phyloP scores from a whole-genome alignment of 306 rosid genomes.

The Malus sieversii region DNA sequence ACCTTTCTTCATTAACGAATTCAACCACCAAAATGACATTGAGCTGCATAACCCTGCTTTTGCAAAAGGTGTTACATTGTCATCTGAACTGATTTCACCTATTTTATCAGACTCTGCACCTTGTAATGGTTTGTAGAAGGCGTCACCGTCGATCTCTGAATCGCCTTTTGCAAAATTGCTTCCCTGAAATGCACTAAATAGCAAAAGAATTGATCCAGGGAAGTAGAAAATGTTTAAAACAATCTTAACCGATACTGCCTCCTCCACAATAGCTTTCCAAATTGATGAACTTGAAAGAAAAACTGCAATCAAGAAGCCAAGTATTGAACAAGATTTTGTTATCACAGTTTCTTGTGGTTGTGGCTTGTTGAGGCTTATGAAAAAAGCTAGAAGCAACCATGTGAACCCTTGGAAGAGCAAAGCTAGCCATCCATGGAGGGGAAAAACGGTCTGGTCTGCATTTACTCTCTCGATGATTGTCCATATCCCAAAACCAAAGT shows the following conservation, averaged over 20 bases:
- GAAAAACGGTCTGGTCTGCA: neutral
- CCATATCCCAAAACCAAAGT: constrained; percentile 23
- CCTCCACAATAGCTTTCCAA: neutral
- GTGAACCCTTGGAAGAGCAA: constrained; percentile 12
- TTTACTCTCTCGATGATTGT: neutral
- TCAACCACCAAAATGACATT: constrained; percentile 25
- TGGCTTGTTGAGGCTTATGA: constrained; percentile 1
- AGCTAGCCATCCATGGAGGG: constrained; percentile 16
- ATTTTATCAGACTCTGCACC: neutral
- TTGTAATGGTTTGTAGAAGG: neutral
- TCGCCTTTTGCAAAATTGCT: neutral
- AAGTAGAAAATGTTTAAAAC: constrained; percentile 6
- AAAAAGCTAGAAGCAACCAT: constrained; percentile 13
- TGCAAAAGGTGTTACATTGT: constrained; percentile 17
- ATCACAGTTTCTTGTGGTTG: neutral
- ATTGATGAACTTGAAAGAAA: constrained; percentile 17
- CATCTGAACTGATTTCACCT: neutral
- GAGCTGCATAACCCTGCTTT: constrained; percentile 7
- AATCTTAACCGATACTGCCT: neutral
- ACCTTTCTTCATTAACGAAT: constrained; percentile 18
- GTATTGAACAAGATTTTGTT: neutral
- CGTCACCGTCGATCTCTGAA: neutral
- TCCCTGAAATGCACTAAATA: neutral
- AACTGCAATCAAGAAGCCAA: constrained; percentile 5
- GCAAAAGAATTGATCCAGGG: constrained; percentile 18